Conservation (phyloP, 2,329 filamentous ascomycete genomes). For the Penicillium digitatum region DNA sequence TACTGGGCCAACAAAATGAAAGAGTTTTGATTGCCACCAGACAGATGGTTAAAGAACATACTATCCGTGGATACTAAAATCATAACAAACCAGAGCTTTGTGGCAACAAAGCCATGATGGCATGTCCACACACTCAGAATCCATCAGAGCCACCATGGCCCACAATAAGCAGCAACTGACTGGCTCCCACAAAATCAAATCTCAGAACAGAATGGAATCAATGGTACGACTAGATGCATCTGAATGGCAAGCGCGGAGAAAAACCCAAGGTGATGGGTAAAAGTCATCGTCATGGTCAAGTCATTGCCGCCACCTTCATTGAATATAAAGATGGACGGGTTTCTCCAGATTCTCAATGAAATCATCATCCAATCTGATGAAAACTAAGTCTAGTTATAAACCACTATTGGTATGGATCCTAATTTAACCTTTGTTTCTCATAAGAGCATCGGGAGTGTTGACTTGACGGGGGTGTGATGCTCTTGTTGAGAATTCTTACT, state of each 20-base stretch:
- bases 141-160: constrained; percentile 1
- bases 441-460: background rate
- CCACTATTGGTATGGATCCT: background rate
- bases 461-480: background rate
- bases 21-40: background rate
- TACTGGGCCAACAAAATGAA: background rate
- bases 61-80: background rate
- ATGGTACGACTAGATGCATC: constrained; percentile 14
- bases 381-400: constrained; percentile 3
- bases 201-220: constrained; percentile 11
- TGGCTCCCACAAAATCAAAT: constrained; percentile 1
- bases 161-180: background rate
- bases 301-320: constrained; percentile 28
- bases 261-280: constrained; percentile 14
- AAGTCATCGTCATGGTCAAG: constrained; percentile 31
- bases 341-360: background rate
- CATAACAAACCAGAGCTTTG: constrained; percentile 1
- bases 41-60: background rate
- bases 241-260: constrained; percentile 17
- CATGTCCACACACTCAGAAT: background rate
- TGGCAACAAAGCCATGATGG: constrained; percentile 11
- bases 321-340: constrained; percentile 12
- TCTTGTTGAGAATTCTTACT: background rate
- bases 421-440: background rate
- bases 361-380: too few species aligned